phyloP scores from a whole-genome alignment of 495 filamentous ascomycete genomes.

The Cercophora samala region DNA sequence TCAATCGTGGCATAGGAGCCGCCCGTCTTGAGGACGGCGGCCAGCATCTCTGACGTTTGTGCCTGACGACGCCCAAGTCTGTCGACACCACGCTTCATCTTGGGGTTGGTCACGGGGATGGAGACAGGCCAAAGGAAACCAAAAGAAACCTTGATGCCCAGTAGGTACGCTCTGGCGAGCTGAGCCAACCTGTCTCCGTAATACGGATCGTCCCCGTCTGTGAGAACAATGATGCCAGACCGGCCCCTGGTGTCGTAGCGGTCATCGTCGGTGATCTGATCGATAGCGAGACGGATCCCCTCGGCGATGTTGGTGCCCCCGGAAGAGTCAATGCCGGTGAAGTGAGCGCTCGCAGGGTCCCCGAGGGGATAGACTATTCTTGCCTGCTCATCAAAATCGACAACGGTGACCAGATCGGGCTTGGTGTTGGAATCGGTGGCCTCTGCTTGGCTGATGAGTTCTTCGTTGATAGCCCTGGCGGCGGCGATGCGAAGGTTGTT shows the following conservation, averaged over 20 bases:
- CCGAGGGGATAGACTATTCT: constrained; percentile 27
- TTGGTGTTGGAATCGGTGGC: constrained; percentile 18
- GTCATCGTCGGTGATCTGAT: constrained; percentile 17
- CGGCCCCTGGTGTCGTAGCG: constrained; percentile 23
- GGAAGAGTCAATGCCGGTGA: constrained; percentile 9
- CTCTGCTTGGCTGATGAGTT: constrained; percentile 27
- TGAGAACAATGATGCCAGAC: constrained; percentile 36
- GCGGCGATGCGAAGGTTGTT: constrained; percentile 29
- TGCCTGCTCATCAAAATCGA: constrained; percentile 27
- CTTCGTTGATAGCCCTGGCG: constrained; percentile 26
- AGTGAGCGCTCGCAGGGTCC: constrained; percentile 25
- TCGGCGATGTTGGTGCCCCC: constrained; percentile 23
- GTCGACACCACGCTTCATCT: background rate
- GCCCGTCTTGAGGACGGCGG: constrained; percentile 3
- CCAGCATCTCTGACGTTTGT: background rate
- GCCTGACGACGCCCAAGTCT: background rate
- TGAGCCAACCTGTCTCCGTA: background rate
- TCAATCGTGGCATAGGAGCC: constrained; percentile 3
- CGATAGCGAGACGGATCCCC: constrained; percentile 29
- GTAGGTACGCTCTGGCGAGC: background rate
- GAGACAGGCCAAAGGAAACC: background rate
- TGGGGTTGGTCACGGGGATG: background rate
- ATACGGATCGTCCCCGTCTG: constrained; percentile 25
- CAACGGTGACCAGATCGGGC: constrained; percentile 30
- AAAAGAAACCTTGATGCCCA: constrained; percentile 5